Conservation (phyloP, 2,329 filamentous ascomycete genomes). For the Leptographium procerum region DNA sequence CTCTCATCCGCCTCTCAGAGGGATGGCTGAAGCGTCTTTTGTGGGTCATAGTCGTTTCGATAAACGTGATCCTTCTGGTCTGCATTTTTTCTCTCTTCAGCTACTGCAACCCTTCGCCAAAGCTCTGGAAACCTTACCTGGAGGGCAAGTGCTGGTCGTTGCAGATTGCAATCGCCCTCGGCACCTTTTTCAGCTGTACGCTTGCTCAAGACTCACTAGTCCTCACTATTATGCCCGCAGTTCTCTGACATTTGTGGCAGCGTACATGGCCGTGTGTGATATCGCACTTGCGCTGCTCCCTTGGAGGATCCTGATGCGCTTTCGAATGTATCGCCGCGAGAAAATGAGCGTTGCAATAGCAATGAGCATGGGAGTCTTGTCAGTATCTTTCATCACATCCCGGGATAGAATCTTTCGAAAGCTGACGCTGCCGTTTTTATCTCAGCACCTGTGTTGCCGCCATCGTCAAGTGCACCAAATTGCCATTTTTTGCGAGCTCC, state of each 20-base stretch:
- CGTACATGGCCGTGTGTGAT: constrained; percentile 17
- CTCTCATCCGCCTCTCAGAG: constrained; percentile 20
- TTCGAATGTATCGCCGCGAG: constrained; percentile 19
- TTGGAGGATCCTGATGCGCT: constrained; percentile 18
- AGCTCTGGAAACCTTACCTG: constrained; percentile 14
- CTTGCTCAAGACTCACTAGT: background rate
- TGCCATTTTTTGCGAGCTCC: constrained; percentile 9
- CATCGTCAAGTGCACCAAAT: constrained; percentile 15
- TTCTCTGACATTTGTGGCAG: background rate
- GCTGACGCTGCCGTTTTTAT: background rate
- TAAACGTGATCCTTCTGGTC: constrained; percentile 19
- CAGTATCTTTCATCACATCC: background rate
- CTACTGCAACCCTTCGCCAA: constrained; percentile 15
- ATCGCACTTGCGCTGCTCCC: constrained; percentile 18
- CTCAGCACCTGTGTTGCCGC: constrained; percentile 15
- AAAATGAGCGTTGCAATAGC: constrained; percentile 18
- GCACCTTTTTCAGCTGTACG: constrained; percentile 14
- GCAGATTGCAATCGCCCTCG: constrained; percentile 13
- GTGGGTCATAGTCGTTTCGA: constrained; percentile 21
- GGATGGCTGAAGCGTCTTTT: constrained; percentile 14
- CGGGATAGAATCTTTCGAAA: background rate
- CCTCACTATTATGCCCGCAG: background rate
- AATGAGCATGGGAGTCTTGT: constrained; percentile 22
- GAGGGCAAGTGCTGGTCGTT: constrained; percentile 17
- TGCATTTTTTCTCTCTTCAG: constrained; percentile 17